phyloP scores from a whole-genome alignment of 2,329 filamentous ascomycete genomes.

The Cercospora berteroae region DNA sequence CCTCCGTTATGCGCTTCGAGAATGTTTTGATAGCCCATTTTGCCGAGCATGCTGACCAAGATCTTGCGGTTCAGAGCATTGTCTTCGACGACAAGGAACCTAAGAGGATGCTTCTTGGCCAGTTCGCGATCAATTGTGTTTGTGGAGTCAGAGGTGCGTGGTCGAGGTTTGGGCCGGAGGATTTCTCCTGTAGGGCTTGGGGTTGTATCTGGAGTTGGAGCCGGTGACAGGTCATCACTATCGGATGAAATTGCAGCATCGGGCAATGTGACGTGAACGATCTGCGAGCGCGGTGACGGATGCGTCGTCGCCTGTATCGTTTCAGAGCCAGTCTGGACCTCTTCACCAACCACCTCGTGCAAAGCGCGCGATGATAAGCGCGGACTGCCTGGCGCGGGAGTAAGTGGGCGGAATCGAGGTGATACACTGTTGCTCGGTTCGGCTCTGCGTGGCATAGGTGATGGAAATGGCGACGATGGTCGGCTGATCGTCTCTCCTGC shows the following conservation, averaged over 20 bases:
- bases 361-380: slow-evolving; percentile 28
- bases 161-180: slow-evolving; percentile 10
- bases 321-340: slow-evolving; percentile 2
- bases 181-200: slow-evolving; percentile 12
- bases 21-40: slow-evolving; percentile 64
- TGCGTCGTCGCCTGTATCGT: slow-evolving; percentile 16
- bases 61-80: slow-evolving; percentile 70
- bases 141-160: slow-evolving; percentile 26
- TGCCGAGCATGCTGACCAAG: slow-evolving; percentile 63
- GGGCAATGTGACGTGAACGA: slow-evolving; percentile 9
- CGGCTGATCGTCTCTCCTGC: slow-evolving; percentile 52
- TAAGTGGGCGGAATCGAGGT: slow-evolving; percentile 19
- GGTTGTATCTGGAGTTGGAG: slow-evolving; percentile 20
- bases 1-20: slow-evolving; percentile 66
- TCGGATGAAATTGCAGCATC: slow-evolving; percentile 1
- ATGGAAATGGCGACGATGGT: slow-evolving; percentile 52
- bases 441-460: slow-evolving; percentile 40
- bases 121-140: slow-evolving; percentile 55
- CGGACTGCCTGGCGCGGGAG: slow-evolving; percentile 26
- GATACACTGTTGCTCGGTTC: slow-evolving; percentile 6
- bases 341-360: slow-evolving; percentile 25
- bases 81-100: slow-evolving; percentile 69
- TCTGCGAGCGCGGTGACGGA: slow-evolving; percentile 22
- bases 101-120: slow-evolving; percentile 60
- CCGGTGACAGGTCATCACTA: slow-evolving; percentile 13